phyloP scores from a whole-genome alignment of 2,329 filamentous ascomycete genomes.

The Emmonsiellopsis sp. region DNA sequence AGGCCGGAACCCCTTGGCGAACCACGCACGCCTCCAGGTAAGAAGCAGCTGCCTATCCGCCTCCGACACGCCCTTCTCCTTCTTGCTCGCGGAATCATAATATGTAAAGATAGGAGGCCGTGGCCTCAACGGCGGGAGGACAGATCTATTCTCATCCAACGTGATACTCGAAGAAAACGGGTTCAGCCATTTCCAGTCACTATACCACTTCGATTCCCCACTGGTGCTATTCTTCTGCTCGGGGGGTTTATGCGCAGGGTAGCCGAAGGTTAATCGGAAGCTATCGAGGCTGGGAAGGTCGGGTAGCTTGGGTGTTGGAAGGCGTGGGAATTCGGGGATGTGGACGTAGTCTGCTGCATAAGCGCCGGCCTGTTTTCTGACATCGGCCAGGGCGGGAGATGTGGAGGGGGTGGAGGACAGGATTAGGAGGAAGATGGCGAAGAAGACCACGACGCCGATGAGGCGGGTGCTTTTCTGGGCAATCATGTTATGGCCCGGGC shows the following conservation, averaged over 20 bases:
- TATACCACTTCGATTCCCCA: slow-evolving; percentile 74
- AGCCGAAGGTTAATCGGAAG: slow-evolving; percentile 51
- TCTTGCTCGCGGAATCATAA: slow-evolving; percentile 61
- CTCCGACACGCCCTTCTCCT: slow-evolving; percentile 54
- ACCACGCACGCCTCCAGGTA: slow-evolving; percentile 89
- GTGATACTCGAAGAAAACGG: slow-evolving; percentile 76
- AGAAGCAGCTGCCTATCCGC: slow-evolving; percentile 72
- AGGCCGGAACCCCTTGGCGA: slow-evolving; percentile 84
- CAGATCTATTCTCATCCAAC: slow-evolving; percentile 70
- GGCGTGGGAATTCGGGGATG: slow-evolving; percentile 3
- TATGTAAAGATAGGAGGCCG: slow-evolving; percentile 81
- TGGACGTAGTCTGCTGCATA: slow-evolving; percentile 24
- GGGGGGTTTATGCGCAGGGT: slow-evolving; percentile 60
- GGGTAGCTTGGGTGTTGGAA: not conserved
- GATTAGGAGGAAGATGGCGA: slow-evolving; percentile 34
- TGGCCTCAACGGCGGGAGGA: slow-evolving; percentile 65
- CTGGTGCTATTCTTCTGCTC: slow-evolving; percentile 69
- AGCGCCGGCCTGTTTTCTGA: slow-evolving; percentile 13
- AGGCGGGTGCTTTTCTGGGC: slow-evolving; percentile 32
- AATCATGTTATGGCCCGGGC: slow-evolving; percentile 20
- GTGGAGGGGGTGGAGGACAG: slow-evolving; percentile 33
- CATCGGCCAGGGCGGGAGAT: slow-evolving; percentile 14
- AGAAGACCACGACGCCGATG: slow-evolving; percentile 32
- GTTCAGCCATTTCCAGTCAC: slow-evolving; percentile 80
- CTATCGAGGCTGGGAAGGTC: slow-evolving; percentile 41